These are phyloP conservation scores for Aspergillus bertholletiae DNA, from an alignment of 495 filamentous ascomycete species.

Conservation along the genomic window DNA sequence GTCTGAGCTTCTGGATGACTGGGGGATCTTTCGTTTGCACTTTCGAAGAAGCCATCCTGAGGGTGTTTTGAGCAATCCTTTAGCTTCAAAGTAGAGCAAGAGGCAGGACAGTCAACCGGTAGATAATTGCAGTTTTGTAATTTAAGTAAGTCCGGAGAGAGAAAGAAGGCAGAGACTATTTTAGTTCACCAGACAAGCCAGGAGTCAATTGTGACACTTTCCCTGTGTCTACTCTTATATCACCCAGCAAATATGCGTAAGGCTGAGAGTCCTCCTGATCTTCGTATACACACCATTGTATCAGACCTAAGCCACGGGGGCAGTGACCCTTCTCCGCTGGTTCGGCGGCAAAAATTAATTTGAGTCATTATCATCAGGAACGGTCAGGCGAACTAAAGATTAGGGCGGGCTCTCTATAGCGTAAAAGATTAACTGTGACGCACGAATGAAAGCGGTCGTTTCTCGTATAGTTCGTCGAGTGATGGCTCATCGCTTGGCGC, in stretches of 20 bases:
- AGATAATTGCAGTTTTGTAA: no score
- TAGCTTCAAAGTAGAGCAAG: not conserved
- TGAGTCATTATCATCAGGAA: constrained; percentile 17
- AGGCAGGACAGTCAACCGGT: not conserved
- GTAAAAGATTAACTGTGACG: not conserved
- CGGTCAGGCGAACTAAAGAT: constrained; percentile 17
- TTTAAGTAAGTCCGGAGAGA: no score
- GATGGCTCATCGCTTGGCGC: constrained; percentile 17
- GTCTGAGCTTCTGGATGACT: constrained; percentile 5
- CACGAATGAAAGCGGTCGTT: constrained; percentile 1
- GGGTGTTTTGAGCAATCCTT: no score
- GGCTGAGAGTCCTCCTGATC: constrained; percentile 11
- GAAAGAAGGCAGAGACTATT: not conserved
- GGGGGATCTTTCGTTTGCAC: constrained; percentile 6
- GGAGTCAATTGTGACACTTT: not conserved
- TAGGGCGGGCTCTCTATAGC: constrained; percentile 2
- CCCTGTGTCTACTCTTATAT: constrained; percentile 7
- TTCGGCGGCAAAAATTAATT: constrained; percentile 3
- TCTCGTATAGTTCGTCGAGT: not conserved
- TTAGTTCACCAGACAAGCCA: not conserved
- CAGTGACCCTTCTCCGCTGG: constrained; percentile 10
- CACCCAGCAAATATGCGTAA: not conserved
- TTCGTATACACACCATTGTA: constrained; percentile 4
- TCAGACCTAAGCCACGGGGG: constrained; percentile 13
- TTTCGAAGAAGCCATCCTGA: constrained; percentile 6